These are phyloP conservation scores for Globisporangium parvum DNA, from an alignment of 352 stramenopile genomes.

Conservation along the genomic window DNA sequence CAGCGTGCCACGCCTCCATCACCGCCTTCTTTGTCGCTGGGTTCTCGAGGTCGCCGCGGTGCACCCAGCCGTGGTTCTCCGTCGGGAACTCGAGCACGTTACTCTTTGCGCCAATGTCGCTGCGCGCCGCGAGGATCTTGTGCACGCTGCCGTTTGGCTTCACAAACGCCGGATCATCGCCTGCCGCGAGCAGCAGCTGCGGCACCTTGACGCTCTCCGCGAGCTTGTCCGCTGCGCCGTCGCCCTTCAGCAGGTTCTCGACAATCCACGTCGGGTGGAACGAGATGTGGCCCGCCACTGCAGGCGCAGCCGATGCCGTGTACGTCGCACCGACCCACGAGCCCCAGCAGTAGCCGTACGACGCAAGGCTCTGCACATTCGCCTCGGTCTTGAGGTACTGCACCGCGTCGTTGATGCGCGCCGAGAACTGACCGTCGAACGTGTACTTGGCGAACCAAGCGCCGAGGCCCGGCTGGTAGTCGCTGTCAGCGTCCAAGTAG, in stretches of 20 bases:
- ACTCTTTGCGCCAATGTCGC: conserved; percentile 43
- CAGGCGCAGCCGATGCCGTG: conserved; percentile 32
- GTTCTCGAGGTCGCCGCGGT: conserved; percentile 74
- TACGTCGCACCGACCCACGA: conserved; percentile 64
- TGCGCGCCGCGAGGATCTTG: conserved; percentile 56
- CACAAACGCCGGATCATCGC: conserved; percentile 65
- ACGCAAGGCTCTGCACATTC: conserved; percentile 49
- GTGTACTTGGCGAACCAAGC: conserved; percentile 71
- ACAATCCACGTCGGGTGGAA: conserved; percentile 79
- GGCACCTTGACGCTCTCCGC: conserved; percentile 64
- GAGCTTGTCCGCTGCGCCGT: conserved; percentile 62
- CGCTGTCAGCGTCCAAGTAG: conserved; percentile 32
- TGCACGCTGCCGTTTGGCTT: conserved; percentile 63
- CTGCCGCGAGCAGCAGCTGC: conserved; percentile 61
- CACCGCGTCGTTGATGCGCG: conserved; percentile 66
- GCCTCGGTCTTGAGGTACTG: conserved; percentile 63
- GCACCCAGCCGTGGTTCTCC: conserved; percentile 78
- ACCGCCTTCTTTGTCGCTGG: conserved; percentile 51
- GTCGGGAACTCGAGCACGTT: conserved; percentile 63
- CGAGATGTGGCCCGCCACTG: conserved; percentile 62
- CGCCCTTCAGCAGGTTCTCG: conserved; percentile 72
- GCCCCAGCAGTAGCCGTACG: conserved; percentile 83
- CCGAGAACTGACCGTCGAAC: conserved; percentile 38
- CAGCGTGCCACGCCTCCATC: conserved; percentile 54
- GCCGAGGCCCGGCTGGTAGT: conserved; percentile 25